phyloP scores from a whole-genome alignment of 768 basidiomycete genomes.

The Heimioporus sp. region DNA sequence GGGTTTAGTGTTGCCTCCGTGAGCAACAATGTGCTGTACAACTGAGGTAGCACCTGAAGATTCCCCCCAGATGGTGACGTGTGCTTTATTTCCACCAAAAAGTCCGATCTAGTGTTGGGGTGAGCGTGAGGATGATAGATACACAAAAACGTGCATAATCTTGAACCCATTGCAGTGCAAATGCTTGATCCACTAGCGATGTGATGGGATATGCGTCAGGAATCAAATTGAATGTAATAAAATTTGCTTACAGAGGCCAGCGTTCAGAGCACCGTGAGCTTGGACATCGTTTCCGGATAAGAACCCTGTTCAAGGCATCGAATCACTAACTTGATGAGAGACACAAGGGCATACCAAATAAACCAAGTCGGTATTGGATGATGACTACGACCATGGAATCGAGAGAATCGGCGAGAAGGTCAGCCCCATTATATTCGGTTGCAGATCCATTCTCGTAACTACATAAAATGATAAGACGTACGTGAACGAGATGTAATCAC shows the following conservation, averaged over 20 bases:
- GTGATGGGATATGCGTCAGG: not conserved
- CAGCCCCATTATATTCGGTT: conserved; percentile 13
- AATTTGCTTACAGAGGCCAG: conserved; percentile 30
- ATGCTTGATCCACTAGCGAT: conserved; percentile 33
- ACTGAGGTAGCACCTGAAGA: conserved; percentile 37
- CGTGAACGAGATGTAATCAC: not conserved
- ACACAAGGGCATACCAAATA: conserved; percentile 23
- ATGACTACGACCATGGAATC: conserved; percentile 25
- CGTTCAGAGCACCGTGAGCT: conserved; percentile 31
- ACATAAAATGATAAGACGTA: not conserved
- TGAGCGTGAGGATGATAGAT: not conserved
- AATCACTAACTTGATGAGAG: not conserved
- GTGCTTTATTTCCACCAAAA: conserved; percentile 33
- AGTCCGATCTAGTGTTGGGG: conserved; percentile 21
- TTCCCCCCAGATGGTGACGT: conserved; percentile 38
- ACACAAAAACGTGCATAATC: conserved; percentile 20
- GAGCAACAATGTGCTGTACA: conserved; percentile 33
- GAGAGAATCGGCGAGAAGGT: conserved; percentile 26
- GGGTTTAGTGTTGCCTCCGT: conserved; percentile 31
- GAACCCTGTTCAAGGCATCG: conserved; percentile 25
- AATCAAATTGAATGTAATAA: not conserved
- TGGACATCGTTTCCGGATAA: conserved; percentile 31
- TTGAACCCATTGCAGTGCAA: conserved; percentile 37
- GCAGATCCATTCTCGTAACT: conserved; percentile 28
- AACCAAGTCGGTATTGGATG: conserved; percentile 36